Percentiles rank a stretch among this genome's conserved stretches.
These are phyloP conservation scores for Bretziella fagacearum DNA, from an alignment of 2,329 filamentous ascomycete species.

Conservation along the genomic window DNA sequence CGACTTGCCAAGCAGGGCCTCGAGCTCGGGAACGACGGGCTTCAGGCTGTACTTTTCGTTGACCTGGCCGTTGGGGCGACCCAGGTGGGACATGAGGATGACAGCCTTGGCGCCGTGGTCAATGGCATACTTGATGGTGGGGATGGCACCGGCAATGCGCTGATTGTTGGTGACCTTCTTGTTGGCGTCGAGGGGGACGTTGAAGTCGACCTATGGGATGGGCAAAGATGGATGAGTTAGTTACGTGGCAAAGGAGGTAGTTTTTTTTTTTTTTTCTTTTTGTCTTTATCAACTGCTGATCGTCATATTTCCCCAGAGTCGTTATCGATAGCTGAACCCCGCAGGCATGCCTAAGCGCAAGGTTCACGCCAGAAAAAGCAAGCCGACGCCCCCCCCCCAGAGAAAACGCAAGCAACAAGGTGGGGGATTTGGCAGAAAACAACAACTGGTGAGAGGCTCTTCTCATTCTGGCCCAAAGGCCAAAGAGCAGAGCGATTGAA, in stretches of 20 bases:
- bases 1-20: constrained; percentile 71
- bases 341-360: not conserved
- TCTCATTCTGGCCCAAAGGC: too few species aligned
- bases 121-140: constrained; percentile 87
- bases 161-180: constrained; percentile 97
- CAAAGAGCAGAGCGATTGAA: not conserved
- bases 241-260: too few species aligned
- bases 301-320: too few species aligned
- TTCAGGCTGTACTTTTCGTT: constrained; percentile 91
- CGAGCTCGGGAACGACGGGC: constrained; percentile 78
- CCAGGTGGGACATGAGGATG: constrained; percentile 95
- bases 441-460: too few species aligned
- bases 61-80: constrained; percentile 76
- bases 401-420: not conserved
- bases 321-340: too few species aligned
- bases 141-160: constrained; percentile 88
- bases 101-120: constrained; percentile 84
- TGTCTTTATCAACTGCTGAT: too few species aligned
- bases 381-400: not conserved
- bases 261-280: constrained; percentile 2
- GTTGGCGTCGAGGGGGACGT: constrained; percentile 84
- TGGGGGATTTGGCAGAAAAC: not conserved
- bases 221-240: not conserved
- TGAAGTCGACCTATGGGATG: constrained; percentile 77
- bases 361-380: not conserved